Evolutionary conservation across 2,329 filamentous ascomycete species (phyloP).

Genomic region (Lecanicillium sp.): DNA sequence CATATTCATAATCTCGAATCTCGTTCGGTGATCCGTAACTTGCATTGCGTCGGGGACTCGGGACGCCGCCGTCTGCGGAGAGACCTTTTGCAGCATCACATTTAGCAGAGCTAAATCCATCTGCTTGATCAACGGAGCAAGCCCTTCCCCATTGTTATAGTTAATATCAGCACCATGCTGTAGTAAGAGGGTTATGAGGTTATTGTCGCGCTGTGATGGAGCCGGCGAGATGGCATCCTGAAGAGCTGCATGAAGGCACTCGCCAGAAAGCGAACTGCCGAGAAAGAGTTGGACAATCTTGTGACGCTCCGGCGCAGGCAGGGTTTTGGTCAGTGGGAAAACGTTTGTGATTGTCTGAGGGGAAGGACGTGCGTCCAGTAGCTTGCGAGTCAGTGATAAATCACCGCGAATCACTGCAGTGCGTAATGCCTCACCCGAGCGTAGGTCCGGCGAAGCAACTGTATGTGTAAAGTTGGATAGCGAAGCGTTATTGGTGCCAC

Average conservation of each 20-base stretch:
- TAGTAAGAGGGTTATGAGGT: conserved; percentile 43
- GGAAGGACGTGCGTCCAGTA: conserved; percentile 38
- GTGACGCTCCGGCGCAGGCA: conserved; percentile 34
- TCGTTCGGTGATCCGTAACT: conserved; percentile 29
- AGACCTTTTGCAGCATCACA: conserved; percentile 36
- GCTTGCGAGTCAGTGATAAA: conserved; percentile 31
- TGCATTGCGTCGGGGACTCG: conserved; percentile 40
- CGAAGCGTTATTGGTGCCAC: conserved; percentile 17
- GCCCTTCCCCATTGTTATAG: conserved; percentile 40
- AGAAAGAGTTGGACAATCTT: conserved; percentile 43
- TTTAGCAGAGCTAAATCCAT: conserved; percentile 38
- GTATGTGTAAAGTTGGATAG: conserved; percentile 30
- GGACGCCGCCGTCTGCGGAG: conserved; percentile 37
- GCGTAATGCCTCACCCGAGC: conserved; percentile 41
- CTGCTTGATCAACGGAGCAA: conserved; percentile 39
- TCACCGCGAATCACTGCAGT: conserved; percentile 39
- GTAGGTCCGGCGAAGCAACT: conserved; percentile 43
- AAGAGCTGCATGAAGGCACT: conserved; percentile 39
- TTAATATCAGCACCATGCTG: conserved; percentile 45
- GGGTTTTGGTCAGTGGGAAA: conserved; percentile 38
- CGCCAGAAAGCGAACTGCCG: conserved; percentile 35
- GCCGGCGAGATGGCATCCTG: conserved; percentile 44
- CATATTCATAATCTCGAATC: conserved; percentile 38
- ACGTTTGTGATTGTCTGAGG: conserved; percentile 37
- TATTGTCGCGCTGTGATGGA: conserved; percentile 37